phyloP scores from a whole-genome alignment of 768 basidiomycete species.

The Sutorius australiensis region DNA sequence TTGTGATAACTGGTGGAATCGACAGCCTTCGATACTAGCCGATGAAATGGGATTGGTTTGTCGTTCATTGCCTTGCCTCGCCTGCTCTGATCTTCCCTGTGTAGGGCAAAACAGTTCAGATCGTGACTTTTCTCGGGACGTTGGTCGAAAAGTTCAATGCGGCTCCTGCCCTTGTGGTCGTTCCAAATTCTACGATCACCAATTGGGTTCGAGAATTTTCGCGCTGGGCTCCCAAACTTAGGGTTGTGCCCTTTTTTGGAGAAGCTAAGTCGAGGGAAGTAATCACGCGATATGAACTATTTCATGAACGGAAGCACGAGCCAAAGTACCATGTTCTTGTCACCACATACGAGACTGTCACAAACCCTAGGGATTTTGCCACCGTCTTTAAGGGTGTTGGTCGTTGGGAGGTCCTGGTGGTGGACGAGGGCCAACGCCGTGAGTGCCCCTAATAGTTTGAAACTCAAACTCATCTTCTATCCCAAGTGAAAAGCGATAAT shows the following conservation, averaged over 20 bases:
- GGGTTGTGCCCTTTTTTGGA: constrained; percentile 85
- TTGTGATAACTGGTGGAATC: constrained; percentile 83
- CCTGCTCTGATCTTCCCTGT: constrained; percentile 6
- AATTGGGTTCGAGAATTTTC: constrained; percentile 96
- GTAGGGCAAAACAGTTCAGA: constrained; percentile 90
- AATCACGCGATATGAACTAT: constrained; percentile 78
- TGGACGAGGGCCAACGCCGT: constrained; percentile 93
- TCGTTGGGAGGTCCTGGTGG: constrained; percentile 89
- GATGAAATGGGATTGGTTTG: constrained; percentile 95
- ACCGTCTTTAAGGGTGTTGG: constrained; percentile 76
- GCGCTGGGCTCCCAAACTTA: constrained; percentile 59
- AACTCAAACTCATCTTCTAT: constrained; percentile 6
- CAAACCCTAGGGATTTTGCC: constrained; percentile 62
- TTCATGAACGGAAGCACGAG: constrained; percentile 50
- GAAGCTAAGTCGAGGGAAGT: constrained; percentile 76
- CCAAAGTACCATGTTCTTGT: constrained; percentile 86
- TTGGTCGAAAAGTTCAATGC: constrained; percentile 53
- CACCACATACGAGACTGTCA: constrained; percentile 88
- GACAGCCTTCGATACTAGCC: constrained; percentile 83
- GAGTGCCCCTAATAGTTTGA: constrained; percentile 32
- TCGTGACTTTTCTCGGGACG: constrained; percentile 76
- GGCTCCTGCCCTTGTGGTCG: constrained; percentile 83
- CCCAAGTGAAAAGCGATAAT: constrained; percentile 75
- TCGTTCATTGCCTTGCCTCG: neutral
- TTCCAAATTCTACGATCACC: constrained; percentile 93